Conservation (phyloP, 2,329 filamentous ascomycete species). For the Exserohilum rostratum region DNA sequence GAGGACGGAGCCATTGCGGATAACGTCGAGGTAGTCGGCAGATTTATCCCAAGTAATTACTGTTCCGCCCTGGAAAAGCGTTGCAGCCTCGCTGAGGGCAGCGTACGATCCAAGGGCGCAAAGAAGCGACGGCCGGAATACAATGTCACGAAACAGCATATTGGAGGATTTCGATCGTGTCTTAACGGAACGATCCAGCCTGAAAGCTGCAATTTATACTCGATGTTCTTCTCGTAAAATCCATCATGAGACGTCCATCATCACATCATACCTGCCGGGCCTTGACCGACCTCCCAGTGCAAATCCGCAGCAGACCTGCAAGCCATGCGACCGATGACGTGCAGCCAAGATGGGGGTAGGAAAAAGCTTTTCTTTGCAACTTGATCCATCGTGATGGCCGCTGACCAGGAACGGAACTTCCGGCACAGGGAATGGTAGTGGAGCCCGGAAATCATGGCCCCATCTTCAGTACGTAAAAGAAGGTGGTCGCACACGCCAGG, state of each 20-base stretch:
- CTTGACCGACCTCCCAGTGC: slow-evolving; percentile 1
- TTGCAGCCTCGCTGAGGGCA: slow-evolving; percentile 3
- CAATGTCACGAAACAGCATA: neutral
- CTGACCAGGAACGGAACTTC: neutral
- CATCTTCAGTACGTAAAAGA: neutral
- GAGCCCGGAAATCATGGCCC: neutral
- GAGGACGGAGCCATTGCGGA: slow-evolving; percentile 52
- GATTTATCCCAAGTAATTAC: slow-evolving; percentile 52
- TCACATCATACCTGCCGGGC: slow-evolving; percentile 1
- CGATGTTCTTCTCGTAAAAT: neutral
- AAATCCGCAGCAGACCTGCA: neutral
- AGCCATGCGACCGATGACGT: slow-evolving; percentile 1
- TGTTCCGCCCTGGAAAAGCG: slow-evolving; percentile 39
- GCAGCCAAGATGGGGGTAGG: slow-evolving; percentile 4
- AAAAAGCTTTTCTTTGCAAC: slow-evolving; percentile 1
- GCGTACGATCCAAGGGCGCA: slow-evolving; percentile 3
- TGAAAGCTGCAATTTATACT: slow-evolving; percentile 6
- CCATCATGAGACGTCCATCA: neutral
- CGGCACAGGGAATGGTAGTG: neutral
- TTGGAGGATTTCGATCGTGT: neutral
- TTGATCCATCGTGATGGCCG: neutral
- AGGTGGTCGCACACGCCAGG: slow-evolving; percentile 6
- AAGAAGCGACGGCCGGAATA: neutral
- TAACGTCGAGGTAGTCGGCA: slow-evolving; percentile 44
- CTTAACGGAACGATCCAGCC: neutral